phyloP scores from a whole-genome alignment of 306 rosid genomes.

The Phaseolus lunatus region DNA sequence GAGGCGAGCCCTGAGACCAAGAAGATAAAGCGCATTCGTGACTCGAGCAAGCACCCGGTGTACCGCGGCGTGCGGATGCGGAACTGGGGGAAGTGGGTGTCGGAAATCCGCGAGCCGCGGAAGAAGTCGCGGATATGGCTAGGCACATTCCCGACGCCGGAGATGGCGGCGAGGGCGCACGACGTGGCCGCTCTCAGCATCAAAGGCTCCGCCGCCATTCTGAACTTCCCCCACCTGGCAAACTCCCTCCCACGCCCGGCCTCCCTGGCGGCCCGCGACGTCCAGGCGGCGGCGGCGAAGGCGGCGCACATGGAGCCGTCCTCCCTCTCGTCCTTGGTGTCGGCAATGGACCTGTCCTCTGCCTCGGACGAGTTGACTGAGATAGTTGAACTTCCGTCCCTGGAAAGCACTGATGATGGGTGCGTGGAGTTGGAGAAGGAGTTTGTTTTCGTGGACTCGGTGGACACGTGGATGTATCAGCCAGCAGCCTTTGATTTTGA shows the following conservation, averaged over 20 bases:
- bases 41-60: conserved; percentile 64
- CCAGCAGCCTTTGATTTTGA: conserved; percentile 64
- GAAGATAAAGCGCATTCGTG: conserved; percentile 59
- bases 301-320: conserved; percentile 82
- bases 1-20: conserved; percentile 52
- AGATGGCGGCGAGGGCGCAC: conserved; percentile 98
- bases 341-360: conserved; percentile 46
- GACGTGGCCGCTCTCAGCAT: conserved; percentile 95
- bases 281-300: conserved; percentile 87
- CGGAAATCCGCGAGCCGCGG: conserved; percentile 93
- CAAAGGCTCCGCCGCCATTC: conserved; percentile 83
- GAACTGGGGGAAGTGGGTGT: conserved; percentile 98
- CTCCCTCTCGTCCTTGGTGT: conserved; percentile 12
- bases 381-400: conserved; percentile 72
- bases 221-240: conserved; percentile 80
- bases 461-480: conserved; percentile 66
- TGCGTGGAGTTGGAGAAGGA: conserved; percentile 52
- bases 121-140: conserved; percentile 99
- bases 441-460: conserved; percentile 68
- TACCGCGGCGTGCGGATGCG: conserved; percentile 94
- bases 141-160: conserved; percentile 85
- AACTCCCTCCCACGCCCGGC: conserved; percentile 81
- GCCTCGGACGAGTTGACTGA: conserved; percentile 72
- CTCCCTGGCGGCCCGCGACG: conserved; percentile 77
- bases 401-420: conserved; percentile 58